phyloP scores from a whole-genome alignment of 1,139 yeast genomes.

The Magnusiomyces paraingens region DNA sequence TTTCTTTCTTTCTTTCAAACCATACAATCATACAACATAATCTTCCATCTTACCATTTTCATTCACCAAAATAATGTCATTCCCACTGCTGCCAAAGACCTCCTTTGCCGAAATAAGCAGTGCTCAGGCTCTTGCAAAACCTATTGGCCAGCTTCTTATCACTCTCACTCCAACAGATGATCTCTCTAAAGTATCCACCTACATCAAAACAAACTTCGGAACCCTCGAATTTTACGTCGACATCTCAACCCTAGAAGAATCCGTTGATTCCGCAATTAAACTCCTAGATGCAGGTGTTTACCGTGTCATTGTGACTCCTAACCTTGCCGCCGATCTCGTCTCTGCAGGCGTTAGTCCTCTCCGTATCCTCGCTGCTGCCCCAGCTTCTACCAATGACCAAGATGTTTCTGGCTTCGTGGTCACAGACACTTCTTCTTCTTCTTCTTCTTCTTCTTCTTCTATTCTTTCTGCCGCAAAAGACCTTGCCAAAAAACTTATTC shows the following conservation, averaged over 20 bases:
- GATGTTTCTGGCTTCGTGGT: constrained; percentile 20
- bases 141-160: constrained; percentile 39
- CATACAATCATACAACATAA: background rate
- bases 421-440: constrained; percentile 28
- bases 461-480: constrained; percentile 13
- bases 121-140: constrained; percentile 26
- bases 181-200: constrained; percentile 22
- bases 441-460: constrained; percentile 12
- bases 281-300: constrained; percentile 64
- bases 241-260: constrained; percentile 26
- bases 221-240: constrained; percentile 40
- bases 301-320: constrained; percentile 42
- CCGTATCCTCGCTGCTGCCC: constrained; percentile 44
- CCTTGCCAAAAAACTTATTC: constrained; percentile 23
- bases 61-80: constrained; percentile 34
- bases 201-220: constrained; percentile 19
- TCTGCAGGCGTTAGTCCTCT: constrained; percentile 52
- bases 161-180: constrained; percentile 35
- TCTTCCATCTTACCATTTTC: no score
- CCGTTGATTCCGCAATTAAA: constrained; percentile 45
- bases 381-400: constrained; percentile 20
- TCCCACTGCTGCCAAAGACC: constrained; percentile 43
- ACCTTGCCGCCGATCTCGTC: constrained; percentile 34
- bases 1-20: background rate
- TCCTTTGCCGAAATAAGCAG: constrained; percentile 24